Evolutionary conservation across 257 asterid genomes (phyloP), one percentile per base, ranked within the genome.

Genomic region (Solanum phureja): DNA sequence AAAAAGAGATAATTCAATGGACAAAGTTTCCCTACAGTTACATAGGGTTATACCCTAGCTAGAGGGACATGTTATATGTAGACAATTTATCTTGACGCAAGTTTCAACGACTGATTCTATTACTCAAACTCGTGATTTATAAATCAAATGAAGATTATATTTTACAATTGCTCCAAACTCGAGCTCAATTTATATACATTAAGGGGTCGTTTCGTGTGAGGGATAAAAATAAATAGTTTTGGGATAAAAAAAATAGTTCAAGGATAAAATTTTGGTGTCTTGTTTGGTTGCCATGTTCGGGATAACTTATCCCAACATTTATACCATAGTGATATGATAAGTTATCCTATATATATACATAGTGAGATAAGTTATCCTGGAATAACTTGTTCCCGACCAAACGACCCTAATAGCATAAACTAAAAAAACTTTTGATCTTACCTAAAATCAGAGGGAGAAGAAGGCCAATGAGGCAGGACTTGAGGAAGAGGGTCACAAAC

Each of bases 371-470:
- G 8, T 14, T 52, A 52, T 52, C 9, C 23, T 52, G 1, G 1
- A 52, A 52, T 52, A 52, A 52, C 21, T 52, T 5, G 23, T 52
- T 52, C 3, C 8, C 0, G 8, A 49, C 60, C 23, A 52, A 52
- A 16, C 0, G 3, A 5, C 1, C 19, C 56, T 46, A 46, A 46
- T 72, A 4, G 4, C 12, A 19, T 71, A 71, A 31, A 33, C 49
- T 64, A 8, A 38, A 66, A 6, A 11, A 66, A 21, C 16, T 37
- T 21, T n/a, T 72, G 1, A 31, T 8, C 24, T 34, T 88, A 96
- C 99, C 98, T 91, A 60, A 97, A 95, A 90, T 93, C 93, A 13
- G 64, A 81, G 11, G 99, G 99, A 86, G 97, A 94, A 89, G 98
- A 89, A 21, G 99, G 99, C 98, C 99, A 97, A 77, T 91, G 94